Percentiles rank a stretch among this genome's conserved stretches.
phyloP scores from a whole-genome alignment of 306 rosid species.

The Biancaea sappan region DNA sequence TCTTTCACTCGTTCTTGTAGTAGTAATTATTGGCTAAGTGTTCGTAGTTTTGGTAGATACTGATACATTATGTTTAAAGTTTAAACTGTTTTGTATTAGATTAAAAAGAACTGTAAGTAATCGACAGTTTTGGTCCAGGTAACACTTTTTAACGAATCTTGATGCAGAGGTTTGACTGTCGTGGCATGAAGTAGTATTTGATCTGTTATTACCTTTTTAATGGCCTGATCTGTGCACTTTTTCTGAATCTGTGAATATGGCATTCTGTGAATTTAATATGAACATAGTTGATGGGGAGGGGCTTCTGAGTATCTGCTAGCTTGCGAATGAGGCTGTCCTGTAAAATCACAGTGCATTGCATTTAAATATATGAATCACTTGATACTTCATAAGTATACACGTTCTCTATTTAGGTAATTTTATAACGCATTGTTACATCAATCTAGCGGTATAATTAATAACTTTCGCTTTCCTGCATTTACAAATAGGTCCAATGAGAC shows the following conservation, averaged over 20 bases:
- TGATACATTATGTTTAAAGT: too few relatives aligned
- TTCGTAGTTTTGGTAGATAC: too few relatives aligned
- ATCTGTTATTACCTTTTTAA: constrained; percentile 7
- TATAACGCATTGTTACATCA: neutral
- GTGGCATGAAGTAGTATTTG: too few relatives aligned
- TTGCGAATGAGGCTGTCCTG: neutral
- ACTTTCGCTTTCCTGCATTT: constrained; percentile 10
- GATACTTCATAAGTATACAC: neutral
- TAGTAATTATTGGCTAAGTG: too few relatives aligned
- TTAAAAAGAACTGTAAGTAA: too few relatives aligned
- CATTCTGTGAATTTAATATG: constrained; percentile 12
- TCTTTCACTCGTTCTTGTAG: too few relatives aligned
- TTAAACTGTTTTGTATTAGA: too few relatives aligned
- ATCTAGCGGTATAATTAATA: neutral
- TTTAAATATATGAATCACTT: neutral
- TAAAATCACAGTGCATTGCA: neutral
- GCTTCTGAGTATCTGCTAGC: neutral
- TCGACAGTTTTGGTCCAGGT: too few relatives aligned
- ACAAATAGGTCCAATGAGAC: neutral
- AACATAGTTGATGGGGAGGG: neutral
- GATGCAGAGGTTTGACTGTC: too few relatives aligned
- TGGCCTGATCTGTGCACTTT: neutral
- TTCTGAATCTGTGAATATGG: neutral
- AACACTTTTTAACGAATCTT: too few relatives aligned
- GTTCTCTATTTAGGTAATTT: neutral